Base-by-base conservation (phyloP, 169 alveolate genomes). In the Eimeria acervulina region DNA sequence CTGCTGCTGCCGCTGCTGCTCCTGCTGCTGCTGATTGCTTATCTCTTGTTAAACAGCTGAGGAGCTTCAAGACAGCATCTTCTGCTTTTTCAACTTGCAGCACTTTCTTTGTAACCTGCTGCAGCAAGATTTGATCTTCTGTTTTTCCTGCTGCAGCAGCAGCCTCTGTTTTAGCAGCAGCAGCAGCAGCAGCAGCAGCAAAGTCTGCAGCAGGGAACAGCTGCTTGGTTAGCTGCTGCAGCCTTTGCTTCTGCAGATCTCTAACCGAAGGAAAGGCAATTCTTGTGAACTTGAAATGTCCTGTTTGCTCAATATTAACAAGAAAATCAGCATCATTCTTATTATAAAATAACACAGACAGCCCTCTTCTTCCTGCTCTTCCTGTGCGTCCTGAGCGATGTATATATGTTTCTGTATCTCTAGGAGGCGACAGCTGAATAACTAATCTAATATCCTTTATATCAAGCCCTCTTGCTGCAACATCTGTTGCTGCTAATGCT, bases 391-490 rank as follows among this genome's bases (percentile, higher is more conserved):
- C 99, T 52, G 98, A 97, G 90, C 99, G 96, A 93, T 98, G 99
- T 38, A 98, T 66, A 90, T 97, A 98, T 68, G 96, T 93, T 94
- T 98, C 99, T 80, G 98, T 96, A 80, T 97, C 97, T 66, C 97
- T 92, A 38, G 99, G 99, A 95, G 98, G 97, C 87, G 98, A 99
- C 96, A 97, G 97, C 96, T 99, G 99, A 70, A 99, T 36, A 28
- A 99, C 97, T 38, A 96, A 94, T 36, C 93, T 98, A 8, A 98
- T 98, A 55, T 98, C 98, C 28, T 98, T 99, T 63, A 98, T 97
- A 97, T 98, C 99, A 63, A 98, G 94, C n/a, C 99, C 99, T 90
- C 99, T 97, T 17, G 99, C 98, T 23, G 99, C 99, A 4, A 98
- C 99, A 97, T 98, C 99, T 0, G 99, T 98, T 1, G 99, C 99